Conservation (phyloP, 148 eudicot genomes). For the Pouteria glomerata region DNA sequence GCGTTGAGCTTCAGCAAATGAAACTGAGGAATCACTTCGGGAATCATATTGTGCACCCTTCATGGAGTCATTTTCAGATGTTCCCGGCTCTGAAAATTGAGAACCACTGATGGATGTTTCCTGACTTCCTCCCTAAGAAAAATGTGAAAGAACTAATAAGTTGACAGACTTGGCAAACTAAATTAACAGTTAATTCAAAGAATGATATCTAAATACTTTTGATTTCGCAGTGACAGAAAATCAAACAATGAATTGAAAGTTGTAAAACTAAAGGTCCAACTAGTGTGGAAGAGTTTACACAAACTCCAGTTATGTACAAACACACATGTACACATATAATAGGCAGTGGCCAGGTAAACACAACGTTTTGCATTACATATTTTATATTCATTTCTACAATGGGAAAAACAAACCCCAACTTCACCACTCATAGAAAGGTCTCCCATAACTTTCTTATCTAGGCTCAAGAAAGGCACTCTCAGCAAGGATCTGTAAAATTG, state of each 20-base stretch:
- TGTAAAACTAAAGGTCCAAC: neutral
- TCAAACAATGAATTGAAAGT: neutral
- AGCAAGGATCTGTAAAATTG: neutral
- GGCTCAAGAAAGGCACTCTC: neutral
- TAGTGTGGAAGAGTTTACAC: neutral
- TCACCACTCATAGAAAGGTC: neutral
- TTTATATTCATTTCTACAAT: neutral
- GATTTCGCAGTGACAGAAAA: neutral
- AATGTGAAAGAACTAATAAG: constrained; percentile 1
- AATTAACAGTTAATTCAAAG: neutral
- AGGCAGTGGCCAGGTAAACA: neutral
- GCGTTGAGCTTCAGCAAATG: constrained; percentile 73
- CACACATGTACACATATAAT: too few relatives aligned
- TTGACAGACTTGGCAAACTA: neutral
- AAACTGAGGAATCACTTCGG: constrained; percentile 39
- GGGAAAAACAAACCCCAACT: constrained; percentile 2
- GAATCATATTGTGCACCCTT: constrained; percentile 38
- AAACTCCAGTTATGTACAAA: neutral
- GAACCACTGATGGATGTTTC: constrained; percentile 76
- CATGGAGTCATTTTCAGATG: constrained; percentile 36
- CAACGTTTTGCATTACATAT: neutral
- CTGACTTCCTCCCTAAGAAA: constrained; percentile 49
- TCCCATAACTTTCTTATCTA: neutral
- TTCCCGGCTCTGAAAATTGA: constrained; percentile 53
- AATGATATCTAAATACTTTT: neutral